A percentile compares a stretch with the other conserved stretches of the same genome.
Conservation (phyloP, 2,329 filamentous ascomycete species). For the Diaporthe ilicicola region DNA sequence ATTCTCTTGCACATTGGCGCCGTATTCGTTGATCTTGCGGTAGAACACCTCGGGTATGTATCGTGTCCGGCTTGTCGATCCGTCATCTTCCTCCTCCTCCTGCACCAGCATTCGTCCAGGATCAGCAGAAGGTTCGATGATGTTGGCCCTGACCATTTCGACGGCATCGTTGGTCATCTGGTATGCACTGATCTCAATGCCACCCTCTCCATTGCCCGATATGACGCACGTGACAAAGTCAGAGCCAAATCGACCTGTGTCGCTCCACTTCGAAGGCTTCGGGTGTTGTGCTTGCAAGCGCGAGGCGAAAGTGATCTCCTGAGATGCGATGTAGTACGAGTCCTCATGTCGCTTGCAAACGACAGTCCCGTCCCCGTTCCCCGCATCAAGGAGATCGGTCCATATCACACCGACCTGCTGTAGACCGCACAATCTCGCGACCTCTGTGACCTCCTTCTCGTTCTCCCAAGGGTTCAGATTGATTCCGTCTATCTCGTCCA, state of each 20-base stretch:
- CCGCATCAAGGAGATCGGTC: slow-evolving; percentile 88
- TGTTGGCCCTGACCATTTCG: slow-evolving; percentile 95
- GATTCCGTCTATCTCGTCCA: slow-evolving; percentile 88
- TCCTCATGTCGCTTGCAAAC: slow-evolving; percentile 96
- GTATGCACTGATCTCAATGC: slow-evolving; percentile 90
- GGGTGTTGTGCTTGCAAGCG: slow-evolving; percentile 88
- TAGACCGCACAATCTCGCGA: slow-evolving; percentile 84
- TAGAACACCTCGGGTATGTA: slow-evolving; percentile 99
- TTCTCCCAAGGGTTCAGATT: slow-evolving; percentile 86
- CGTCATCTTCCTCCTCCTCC: slow-evolving; percentile 86
- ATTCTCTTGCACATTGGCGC: slow-evolving; percentile 94
- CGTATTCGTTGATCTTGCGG: slow-evolving; percentile 94
- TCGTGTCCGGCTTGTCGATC: slow-evolving; percentile 71
- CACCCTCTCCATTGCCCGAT: slow-evolving; percentile 88
- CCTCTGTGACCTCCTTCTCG: slow-evolving; percentile 80
- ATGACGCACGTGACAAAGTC: slow-evolving; percentile 97
- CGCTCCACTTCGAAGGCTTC: slow-evolving; percentile 95
- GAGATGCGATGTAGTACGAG: slow-evolving; percentile 91
- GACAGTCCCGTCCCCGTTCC: slow-evolving; percentile 82
- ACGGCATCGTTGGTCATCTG: slow-evolving; percentile 95
- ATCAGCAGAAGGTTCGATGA: slow-evolving; percentile 94
- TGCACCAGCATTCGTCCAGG: slow-evolving; percentile 94
- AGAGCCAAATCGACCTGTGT: slow-evolving; percentile 91
- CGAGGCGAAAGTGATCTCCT: slow-evolving; percentile 90
- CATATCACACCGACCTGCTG: slow-evolving; percentile 93